Conservation (phyloP, 2,329 filamentous ascomycete genomes). For the Graphilbum fragrans region DNA sequence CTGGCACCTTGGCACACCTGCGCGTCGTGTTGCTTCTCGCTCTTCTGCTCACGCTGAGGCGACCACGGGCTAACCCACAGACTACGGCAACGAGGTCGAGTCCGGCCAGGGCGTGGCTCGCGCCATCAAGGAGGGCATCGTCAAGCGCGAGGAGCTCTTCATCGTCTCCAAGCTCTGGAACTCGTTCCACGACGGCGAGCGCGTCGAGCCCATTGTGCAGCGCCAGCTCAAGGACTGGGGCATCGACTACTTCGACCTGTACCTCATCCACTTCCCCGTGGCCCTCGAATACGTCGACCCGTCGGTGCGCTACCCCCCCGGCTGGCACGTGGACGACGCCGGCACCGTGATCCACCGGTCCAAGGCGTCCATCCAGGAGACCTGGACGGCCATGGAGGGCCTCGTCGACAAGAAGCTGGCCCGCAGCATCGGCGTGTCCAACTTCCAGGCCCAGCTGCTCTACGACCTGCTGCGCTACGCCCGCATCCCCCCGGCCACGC, state of each 20-base stretch:
- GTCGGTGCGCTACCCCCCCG: slow-evolving; percentile 63
- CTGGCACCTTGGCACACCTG: too few species aligned
- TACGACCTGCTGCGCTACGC: slow-evolving; percentile 73
- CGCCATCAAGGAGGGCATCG: slow-evolving; percentile 69
- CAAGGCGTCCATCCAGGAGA: slow-evolving; percentile 66
- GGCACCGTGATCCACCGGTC: slow-evolving; percentile 43
- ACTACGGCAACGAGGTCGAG: slow-evolving; percentile 76
- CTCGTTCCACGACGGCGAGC: slow-evolving; percentile 72
- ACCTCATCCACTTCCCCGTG: slow-evolving; percentile 81
- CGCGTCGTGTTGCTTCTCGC: too few species aligned
- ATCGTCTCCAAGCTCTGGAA: slow-evolving; percentile 92
- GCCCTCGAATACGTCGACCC: slow-evolving; percentile 79
- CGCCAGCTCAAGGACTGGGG: slow-evolving; percentile 74
- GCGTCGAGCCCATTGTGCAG: slow-evolving; percentile 62
- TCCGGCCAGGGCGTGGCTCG: slow-evolving; percentile 64
- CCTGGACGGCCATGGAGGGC: slow-evolving; percentile 69
- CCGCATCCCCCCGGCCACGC: slow-evolving; percentile 58
- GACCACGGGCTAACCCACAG: slow-evolving; percentile 24
- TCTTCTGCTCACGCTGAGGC: too few species aligned
- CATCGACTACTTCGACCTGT: slow-evolving; percentile 83
- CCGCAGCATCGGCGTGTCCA: slow-evolving; percentile 67
- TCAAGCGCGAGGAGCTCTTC: slow-evolving; percentile 80
- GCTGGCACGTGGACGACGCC: slow-evolving; percentile 58
- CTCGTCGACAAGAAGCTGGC: slow-evolving; percentile 58
- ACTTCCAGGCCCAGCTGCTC: slow-evolving; percentile 68